Evolutionary conservation across 495 filamentous ascomycete genomes (phyloP).

Genomic region (Trichocladium uniseriatum): DNA sequence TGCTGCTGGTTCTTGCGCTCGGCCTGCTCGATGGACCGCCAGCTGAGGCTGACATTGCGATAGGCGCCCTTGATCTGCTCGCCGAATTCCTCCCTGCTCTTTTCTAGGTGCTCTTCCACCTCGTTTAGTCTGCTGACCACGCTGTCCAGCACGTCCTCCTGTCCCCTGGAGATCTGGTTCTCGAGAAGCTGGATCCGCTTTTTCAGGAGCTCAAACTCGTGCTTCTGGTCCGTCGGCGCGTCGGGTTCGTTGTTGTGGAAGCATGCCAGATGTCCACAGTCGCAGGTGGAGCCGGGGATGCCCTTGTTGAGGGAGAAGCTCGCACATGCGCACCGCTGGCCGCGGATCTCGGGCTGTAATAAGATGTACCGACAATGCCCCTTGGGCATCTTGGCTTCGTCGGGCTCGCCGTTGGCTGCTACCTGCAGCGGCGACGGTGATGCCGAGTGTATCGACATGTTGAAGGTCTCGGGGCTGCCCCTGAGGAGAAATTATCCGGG

Average conservation of each 20-base stretch:
- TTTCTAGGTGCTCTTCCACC: conserved; percentile 45
- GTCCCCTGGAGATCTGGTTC: conserved; percentile 36
- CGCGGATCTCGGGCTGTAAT: conserved; percentile 44
- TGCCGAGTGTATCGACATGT: conserved; percentile 19
- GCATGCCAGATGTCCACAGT: conserved; percentile 48
- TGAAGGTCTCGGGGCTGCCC: too few species aligned
- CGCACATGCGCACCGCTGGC: conserved; percentile 46
- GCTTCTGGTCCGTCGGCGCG: conserved; percentile 27
- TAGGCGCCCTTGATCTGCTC: conserved; percentile 43
- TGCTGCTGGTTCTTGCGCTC: conserved; percentile 33
- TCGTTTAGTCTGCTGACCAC: conserved; percentile 38
- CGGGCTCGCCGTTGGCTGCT: conserved; percentile 17
- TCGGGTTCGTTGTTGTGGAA: conserved; percentile 42
- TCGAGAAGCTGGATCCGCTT: conserved; percentile 39
- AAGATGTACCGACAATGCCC: conserved; percentile 49
- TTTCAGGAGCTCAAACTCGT: conserved; percentile 40
- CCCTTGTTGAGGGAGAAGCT: conserved; percentile 43
- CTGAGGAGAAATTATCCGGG: too few species aligned
- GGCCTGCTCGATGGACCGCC: conserved; percentile 39
- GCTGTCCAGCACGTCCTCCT: conserved; percentile 33
- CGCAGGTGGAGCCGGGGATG: conserved; percentile 42
- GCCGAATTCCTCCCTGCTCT: conserved; percentile 36
- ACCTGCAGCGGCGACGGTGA: conserved; percentile 27
- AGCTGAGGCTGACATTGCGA: conserved; percentile 42
- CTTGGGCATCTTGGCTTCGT: conserved; percentile 39